phyloP scores from a whole-genome alignment of 192 early-diverging fungal genomes.

The Coemansia guatemalensis region DNA sequence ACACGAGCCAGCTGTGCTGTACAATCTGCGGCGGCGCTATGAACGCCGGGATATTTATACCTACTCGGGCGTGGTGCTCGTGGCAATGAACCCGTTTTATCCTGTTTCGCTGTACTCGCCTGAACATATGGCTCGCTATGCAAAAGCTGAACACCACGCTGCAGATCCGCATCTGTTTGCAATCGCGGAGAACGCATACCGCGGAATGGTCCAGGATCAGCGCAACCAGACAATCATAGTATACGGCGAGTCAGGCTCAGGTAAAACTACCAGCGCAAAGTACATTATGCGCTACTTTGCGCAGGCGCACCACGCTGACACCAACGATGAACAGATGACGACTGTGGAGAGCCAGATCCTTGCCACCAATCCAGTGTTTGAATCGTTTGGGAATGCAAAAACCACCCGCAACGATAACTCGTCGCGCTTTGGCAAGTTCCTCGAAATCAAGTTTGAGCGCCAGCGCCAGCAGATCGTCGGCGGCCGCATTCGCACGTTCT shows the following conservation, averaged over 20 bases:
- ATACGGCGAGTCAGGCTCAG: slow-evolving; percentile 95
- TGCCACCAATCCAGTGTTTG: slow-evolving; percentile 75
- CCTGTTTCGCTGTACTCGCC: slow-evolving; percentile 80
- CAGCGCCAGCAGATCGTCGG: slow-evolving; percentile 81
- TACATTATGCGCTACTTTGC: slow-evolving; percentile 99
- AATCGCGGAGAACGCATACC: slow-evolving; percentile 96
- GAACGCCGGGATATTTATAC: slow-evolving; percentile 93
- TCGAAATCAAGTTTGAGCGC: slow-evolving; percentile 83
- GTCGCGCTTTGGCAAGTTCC: slow-evolving; percentile 84
- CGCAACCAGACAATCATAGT: slow-evolving; percentile 98
- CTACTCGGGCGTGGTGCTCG: slow-evolving; percentile 97
- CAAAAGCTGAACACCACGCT: slow-evolving; percentile 62
- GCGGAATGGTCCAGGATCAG: slow-evolving; percentile 87
- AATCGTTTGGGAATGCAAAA: slow-evolving; percentile 87
- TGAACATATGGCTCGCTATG: slow-evolving; percentile 87
- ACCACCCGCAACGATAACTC: slow-evolving; percentile 77
- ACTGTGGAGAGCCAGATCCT: slow-evolving; percentile 62
- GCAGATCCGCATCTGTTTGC: slow-evolving; percentile 98
- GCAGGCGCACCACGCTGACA: slow-evolving; percentile 70
- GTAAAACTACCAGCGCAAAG: slow-evolving; percentile 95
- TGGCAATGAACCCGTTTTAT: slow-evolving; percentile 96
- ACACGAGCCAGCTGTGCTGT: slow-evolving; percentile 92
- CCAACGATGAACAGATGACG: slow-evolving; percentile 38
- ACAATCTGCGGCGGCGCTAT: slow-evolving; percentile 91
- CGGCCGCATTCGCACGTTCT: slow-evolving; percentile 78